Evolutionary conservation across 2,329 filamentous ascomycete genomes (phyloP), one percentile per base, ranked within the genome.

Genomic region (Juglanconis sp.): DNA sequence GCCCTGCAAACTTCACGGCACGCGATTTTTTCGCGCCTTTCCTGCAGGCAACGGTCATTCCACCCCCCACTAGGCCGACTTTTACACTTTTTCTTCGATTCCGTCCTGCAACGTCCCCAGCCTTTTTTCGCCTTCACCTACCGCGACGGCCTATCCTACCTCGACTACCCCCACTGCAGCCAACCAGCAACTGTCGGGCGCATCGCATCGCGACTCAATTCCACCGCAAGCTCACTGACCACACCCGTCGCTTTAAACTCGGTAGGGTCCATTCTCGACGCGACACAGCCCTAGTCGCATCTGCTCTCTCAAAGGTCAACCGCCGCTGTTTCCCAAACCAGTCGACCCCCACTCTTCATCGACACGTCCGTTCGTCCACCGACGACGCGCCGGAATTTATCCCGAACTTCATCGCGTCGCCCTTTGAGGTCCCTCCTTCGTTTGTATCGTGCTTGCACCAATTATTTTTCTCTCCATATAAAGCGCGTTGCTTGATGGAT

Each of bases 1-100:
- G 73, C 76, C 76, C 76, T 77, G 74, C 78, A 76, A 76, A 77
- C 76, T 75, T 74, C 76, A 77, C 79, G 77, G 76, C 77, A 81
- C 81, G 80, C 82, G 77, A 78, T 78, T 81, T 78, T 73, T 72
- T 78, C 75, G 74, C 78, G 74, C 76, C 72, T 74, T 69, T 68
- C 71, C 70, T 74, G 72, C 69, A 69, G 70, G 71, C 69, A 75
- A 69, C 73, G 68, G 69, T 72, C 73, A 73, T 73, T 72, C 76
- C 74, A 73, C 75, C 73, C 73, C 67, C 66, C 51, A 55, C 66
- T 69, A 68, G 65, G 64, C 64, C 70, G 67, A 67, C 68, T 68
- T 74, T 68, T 73, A 74, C 70, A 71, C 73, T 73, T 73, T 78
- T 76, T 79, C 80, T 36, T 53, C 44, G 36, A 51, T 60, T 59